Conservation (phyloP, 768 basidiomycete genomes). For the Dentipellis sp. region DNA sequence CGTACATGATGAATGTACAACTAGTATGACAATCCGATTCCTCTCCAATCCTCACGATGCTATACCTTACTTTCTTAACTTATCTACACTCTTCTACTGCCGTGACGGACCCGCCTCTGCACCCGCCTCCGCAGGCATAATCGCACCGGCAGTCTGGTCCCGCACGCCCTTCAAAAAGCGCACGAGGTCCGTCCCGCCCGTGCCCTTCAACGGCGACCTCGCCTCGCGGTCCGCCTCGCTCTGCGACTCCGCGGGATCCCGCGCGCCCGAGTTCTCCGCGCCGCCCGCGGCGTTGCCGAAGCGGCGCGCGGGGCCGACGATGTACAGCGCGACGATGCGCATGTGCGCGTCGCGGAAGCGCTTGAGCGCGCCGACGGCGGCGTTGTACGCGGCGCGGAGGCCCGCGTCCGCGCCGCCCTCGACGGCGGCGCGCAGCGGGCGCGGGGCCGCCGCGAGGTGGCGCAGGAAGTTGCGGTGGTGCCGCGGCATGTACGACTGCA, state of each 20-base stretch:
- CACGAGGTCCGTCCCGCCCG: slow-evolving; percentile 49
- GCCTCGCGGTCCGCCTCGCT: slow-evolving; percentile 5
- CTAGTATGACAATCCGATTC: neutral
- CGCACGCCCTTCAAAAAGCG: slow-evolving; percentile 48
- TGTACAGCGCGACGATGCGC: slow-evolving; percentile 45
- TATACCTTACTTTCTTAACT: no score
- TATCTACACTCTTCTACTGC: no score
- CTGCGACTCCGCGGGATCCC: neutral
- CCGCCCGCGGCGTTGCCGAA: slow-evolving; percentile 12
- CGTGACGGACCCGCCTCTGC: no score
- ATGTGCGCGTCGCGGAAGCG: slow-evolving; percentile 51
- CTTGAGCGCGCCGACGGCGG: slow-evolving; percentile 39
- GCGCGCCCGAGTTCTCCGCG: neutral
- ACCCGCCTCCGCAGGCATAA: slow-evolving; percentile 11
- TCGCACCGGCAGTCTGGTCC: slow-evolving; percentile 34
- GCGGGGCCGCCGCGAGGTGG: slow-evolving; percentile 38
- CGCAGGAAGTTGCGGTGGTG: slow-evolving; percentile 49
- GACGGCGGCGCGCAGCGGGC: slow-evolving; percentile 39
- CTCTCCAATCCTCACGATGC: neutral
- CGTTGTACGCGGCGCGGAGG: slow-evolving; percentile 36
- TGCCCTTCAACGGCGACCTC: slow-evolving; percentile 32
- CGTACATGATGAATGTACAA: no score
- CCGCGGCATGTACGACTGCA: slow-evolving; percentile 54
- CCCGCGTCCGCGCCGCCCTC: slow-evolving; percentile 8
- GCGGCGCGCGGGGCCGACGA: slow-evolving; percentile 40